Base-by-base conservation (phyloP, 2,329 filamentous ascomycete species). In the Hypoxylon sp. region DNA sequence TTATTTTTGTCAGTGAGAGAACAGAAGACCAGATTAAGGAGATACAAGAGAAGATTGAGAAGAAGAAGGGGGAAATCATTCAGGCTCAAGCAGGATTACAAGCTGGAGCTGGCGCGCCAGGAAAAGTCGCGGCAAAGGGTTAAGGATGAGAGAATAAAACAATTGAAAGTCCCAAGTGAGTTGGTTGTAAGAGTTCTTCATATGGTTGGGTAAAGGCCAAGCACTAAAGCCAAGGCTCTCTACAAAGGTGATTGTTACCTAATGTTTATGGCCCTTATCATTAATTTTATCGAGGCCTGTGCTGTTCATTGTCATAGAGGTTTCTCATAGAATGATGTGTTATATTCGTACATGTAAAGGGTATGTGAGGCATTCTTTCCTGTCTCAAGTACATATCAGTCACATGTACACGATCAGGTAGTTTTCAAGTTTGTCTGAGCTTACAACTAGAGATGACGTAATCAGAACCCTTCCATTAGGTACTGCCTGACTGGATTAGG, bases 31-130 rank as follows among this genome's bases (percentile, higher is more conserved):
- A 85, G 73, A 88, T 90, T 73, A 85, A 84, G 73, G 86, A 88
- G 57, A 80, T 80, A 1, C 86, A 89, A 74, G 82, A 80, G 6
- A 88, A 86, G 78, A 80, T 88, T 19, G 87, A 89, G 74, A 86
- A 82, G 78, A 87, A 88, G 80, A 88, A 87, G 80, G 80, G 79
- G 26, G 86, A 89, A 74, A 89, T 90, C 68, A 87, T 90, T 51
- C 85, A 88, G 74, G 74, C 83, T 8, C 87, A 89, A 74, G 78
- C 84, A 10, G 81, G 81, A 37, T 83, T 84, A 3, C 86, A 88
- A 73, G 81, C 81, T n/a, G 77, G 75, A 13, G 75, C 72, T 31
- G 73, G 74, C 13, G 80, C 77, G 11, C 76, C 76, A 19, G 75
- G 73, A 59, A 75, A 78, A 63, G 74, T 75, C 29, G 71, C 75